Conservation (phyloP, 345 rosid species). For the Noccaea bulbosa region DNA sequence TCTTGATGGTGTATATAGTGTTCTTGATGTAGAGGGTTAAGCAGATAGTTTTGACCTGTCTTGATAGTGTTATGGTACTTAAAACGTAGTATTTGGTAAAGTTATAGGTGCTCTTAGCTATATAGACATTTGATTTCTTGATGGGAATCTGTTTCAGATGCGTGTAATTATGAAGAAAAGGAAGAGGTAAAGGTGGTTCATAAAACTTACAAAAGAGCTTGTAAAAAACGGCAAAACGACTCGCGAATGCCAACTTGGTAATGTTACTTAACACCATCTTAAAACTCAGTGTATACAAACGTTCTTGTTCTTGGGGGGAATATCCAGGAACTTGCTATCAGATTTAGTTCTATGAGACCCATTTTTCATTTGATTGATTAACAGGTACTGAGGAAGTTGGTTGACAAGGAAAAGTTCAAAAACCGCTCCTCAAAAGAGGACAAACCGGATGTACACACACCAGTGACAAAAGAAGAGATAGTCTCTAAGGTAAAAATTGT, state of each 20-base stretch:
- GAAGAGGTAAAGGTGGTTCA: conserved; percentile 73
- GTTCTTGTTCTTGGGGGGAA: conserved; percentile 27
- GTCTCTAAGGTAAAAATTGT: conserved; percentile 63
- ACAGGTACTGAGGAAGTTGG: conserved; percentile 63
- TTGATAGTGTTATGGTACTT: background rate
- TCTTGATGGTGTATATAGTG: conserved; percentile 10
- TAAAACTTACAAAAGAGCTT: conserved; percentile 59
- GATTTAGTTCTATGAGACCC: background rate
- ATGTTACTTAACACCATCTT: background rate
- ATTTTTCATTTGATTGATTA: background rate
- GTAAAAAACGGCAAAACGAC: conserved; percentile 81
- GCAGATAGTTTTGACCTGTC: background rate
- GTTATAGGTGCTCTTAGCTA: background rate
- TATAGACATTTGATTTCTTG: conserved; percentile 19
- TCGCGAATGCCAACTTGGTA: conserved; percentile 69
- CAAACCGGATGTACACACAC: conserved; percentile 64
- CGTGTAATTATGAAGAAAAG: conserved; percentile 70
- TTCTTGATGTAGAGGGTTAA: background rate
- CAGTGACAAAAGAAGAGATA: conserved; percentile 76
- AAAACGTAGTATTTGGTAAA: background rate
- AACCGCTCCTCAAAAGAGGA: conserved; percentile 75
- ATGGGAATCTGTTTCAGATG: conserved; percentile 50
- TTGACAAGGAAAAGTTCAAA: conserved; percentile 65
- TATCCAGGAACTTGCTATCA: conserved; percentile 1
- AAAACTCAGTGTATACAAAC: background rate